Evolutionary conservation across 2,329 filamentous ascomycete species (phyloP).

Genomic region (Diaporthe vaccinii): DNA sequence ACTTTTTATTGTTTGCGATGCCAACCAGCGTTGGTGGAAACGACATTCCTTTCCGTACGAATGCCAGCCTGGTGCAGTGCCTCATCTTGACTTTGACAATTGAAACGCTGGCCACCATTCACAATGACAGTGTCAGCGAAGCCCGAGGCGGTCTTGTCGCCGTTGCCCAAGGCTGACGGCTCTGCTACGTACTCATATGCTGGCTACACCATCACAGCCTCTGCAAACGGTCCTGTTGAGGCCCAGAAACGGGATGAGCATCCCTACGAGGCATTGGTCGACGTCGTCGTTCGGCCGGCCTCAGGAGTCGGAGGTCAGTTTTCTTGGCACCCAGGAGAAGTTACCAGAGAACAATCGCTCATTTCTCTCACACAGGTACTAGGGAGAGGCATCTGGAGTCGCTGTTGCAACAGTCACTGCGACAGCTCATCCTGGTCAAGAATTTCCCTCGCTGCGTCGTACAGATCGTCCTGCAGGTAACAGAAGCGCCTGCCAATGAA

Average conservation of each 20-base stretch:
- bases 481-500: slow-evolving; percentile 76
- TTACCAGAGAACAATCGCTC: slow-evolving; percentile 40
- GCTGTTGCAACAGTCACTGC: slow-evolving; percentile 78
- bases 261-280: slow-evolving; percentile 89
- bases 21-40: not conserved
- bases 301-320: slow-evolving; percentile 82
- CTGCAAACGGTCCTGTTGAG: slow-evolving; percentile 94
- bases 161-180: slow-evolving; percentile 80
- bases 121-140: slow-evolving; percentile 59
- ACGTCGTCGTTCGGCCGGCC: slow-evolving; percentile 89
- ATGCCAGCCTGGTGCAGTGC: slow-evolving; percentile 35
- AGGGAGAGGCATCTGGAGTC: slow-evolving; percentile 87
- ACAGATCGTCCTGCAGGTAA: slow-evolving; percentile 85
- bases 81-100: not conserved
- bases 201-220: slow-evolving; percentile 85
- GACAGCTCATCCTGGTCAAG: slow-evolving; percentile 80
- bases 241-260: slow-evolving; percentile 90
- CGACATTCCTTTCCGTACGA: slow-evolving; percentile 6
- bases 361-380: slow-evolving; percentile 64
- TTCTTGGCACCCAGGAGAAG: slow-evolving; percentile 31
- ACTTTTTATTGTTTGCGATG: slow-evolving; percentile 18
- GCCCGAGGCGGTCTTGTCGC: slow-evolving; percentile 67
- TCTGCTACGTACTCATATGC: slow-evolving; percentile 82
- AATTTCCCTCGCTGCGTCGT: slow-evolving; percentile 83
- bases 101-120: slow-evolving; percentile 35